Evolutionary conservation across 768 basidiomycete species (phyloP), one percentile per base, ranked within the genome.

Genomic region (Amanita exitialis): DNA sequence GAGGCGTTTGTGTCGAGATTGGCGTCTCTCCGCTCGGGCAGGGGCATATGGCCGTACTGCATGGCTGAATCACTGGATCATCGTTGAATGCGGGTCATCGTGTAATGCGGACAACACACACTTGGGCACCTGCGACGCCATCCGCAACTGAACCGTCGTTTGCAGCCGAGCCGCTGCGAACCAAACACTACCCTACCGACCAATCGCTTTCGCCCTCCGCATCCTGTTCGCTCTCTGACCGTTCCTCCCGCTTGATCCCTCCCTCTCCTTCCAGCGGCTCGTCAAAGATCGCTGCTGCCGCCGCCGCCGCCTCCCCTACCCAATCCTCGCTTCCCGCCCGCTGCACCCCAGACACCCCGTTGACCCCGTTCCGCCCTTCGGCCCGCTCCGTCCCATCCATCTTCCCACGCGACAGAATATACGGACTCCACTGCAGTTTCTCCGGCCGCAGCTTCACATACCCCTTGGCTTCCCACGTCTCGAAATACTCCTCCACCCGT

Each of bases 341-440:
- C 21, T 27, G 37, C 3, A 6, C 21, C 15, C 41, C 48, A 25
- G 18, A 16, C 44, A 10, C 27, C 6, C n/a, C 42, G 23, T 15
- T 30, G 9, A 23, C 41, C 10, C 39, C 23, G 5, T 42, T 28
- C 30, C 16, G 9, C 30, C 10, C 42, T 4, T 6, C 34, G 7
- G 10, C 20, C 18, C 39, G 8, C 12, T 43, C 39, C 23, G 37
- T 36, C 2, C 52, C 55, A 18, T 58, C 55, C 18, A 52, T 42
- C 61, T 64, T 63, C 39, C 60, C 61, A 58, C 78, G 70, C 4
- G 82, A 72, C 39, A 91, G 66, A 35, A 96, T 69, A 66, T 95
- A 98, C 23, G 95, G 95, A 55, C 84, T 94, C 89, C 95, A 99
- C 61, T 90, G 92, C 54, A 98, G 74, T 64, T 82, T 82, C 60